Base-by-base conservation (phyloP, 2,329 filamentous ascomycete species). In the Gyromitra esculenta region DNA sequence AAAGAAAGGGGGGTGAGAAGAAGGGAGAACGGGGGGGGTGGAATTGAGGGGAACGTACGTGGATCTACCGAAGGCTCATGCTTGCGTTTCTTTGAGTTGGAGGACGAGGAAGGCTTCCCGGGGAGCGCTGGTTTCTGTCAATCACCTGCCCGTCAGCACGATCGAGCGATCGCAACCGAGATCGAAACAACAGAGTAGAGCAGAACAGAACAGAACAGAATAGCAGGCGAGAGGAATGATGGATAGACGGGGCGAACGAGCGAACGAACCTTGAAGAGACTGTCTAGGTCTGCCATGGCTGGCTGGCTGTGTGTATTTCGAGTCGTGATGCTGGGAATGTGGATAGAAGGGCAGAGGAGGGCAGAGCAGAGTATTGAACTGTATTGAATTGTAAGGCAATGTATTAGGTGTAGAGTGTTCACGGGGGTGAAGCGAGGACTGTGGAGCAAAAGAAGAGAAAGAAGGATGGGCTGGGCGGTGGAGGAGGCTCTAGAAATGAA, bases 61-160 rank as follows among this genome's bases (percentile, higher is more conserved):
- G 89, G 89, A 82, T 91, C 88, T 81, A 86, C 86, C 77, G 89
- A 83, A 18, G 88, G 85, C 76, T 91, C 89, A 69, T 90, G 84
- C 83, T 90, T 91, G 80, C 89, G 87, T 82, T 91, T 91, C 84
- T 86, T 87, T 70, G 80, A 83, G 82, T 81, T 75, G 81, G 82
- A 57, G 41, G 62, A 71, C n/a, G 73, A 52, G 60, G 76, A 54
- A 39, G 72, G 54, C 25, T 45, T 72, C 6, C 69, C 69, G 56
- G 77, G 72, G 39, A 79, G 73, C 62, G 78, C 78, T 67, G 78
- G 78, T 65, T 79, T 79, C 77, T 79, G 70, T 65, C 35, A 63
- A 71, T 57, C 60, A 70, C 60, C 48, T 48, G 60, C 41, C 54
- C 59, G 62, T 77, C 75, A 75, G 72, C 67, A 66, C 54, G 75